Conservation (phyloP, 106 monocot species). For the Dendrobium catenatum region DNA sequence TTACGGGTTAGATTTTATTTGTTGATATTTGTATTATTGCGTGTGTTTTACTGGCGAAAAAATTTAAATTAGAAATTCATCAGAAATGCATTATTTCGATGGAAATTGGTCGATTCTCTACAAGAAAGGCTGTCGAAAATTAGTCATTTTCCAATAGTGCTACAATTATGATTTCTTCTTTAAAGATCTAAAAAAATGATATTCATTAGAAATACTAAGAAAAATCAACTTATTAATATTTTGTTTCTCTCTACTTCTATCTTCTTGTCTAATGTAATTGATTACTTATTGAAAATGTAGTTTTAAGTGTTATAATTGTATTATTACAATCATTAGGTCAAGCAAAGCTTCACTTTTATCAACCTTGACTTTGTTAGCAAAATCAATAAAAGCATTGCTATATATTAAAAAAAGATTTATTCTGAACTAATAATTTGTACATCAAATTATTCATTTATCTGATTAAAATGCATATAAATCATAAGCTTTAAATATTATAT, state of each 20-base stretch:
- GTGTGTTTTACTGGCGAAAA: too few species aligned
- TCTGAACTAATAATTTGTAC: not conserved
- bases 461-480: not conserved
- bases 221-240: not conserved
- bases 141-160: too few species aligned
- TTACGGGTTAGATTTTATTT: too few species aligned
- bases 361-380: not conserved
- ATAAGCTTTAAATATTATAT: too few species aligned
- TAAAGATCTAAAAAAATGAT: not conserved
- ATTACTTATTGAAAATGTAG: conserved; percentile 16
- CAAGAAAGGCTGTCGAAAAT: too few species aligned
- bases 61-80: too few species aligned
- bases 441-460: not conserved
- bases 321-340: not conserved
- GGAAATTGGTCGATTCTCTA: too few species aligned
- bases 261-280: conserved; percentile 7
- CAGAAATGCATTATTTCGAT: too few species aligned
- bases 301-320: conserved; percentile 9
- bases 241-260: conserved; percentile 10
- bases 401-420: not conserved
- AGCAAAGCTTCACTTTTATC: conserved; percentile 11
- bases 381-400: not conserved
- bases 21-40: too few species aligned
- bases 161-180: not conserved
- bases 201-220: not conserved